phyloP scores from a whole-genome alignment of 257 asterid genomes.

The Capsicum pubescens region DNA sequence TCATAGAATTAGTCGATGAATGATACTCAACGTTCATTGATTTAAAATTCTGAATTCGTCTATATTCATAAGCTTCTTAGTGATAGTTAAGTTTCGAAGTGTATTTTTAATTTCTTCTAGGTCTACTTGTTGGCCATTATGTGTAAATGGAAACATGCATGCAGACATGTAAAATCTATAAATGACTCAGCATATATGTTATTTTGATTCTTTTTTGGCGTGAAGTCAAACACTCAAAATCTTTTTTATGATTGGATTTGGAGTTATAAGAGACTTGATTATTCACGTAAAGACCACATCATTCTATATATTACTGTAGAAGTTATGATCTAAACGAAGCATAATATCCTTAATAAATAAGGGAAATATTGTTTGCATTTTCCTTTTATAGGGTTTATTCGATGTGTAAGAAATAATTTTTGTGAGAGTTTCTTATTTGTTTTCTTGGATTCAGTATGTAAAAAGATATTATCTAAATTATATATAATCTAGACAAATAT shows the following conservation, averaged over 20 bases:
- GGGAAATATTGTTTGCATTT: background rate
- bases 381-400: background rate
- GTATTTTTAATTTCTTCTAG: background rate
- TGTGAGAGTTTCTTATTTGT: too few relatives aligned
- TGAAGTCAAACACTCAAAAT: background rate
- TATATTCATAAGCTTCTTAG: background rate
- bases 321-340: background rate
- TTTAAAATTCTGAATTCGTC: background rate
- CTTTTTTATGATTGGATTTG: background rate
- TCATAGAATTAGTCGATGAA: background rate
- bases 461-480: too few relatives aligned
- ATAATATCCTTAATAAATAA: background rate
- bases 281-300: background rate
- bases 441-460: too few relatives aligned
- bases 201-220: slow-evolving; percentile 2
- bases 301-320: background rate
- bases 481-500: too few relatives aligned
- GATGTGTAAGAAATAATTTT: too few relatives aligned
- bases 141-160: background rate
- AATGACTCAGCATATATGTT: slow-evolving; percentile 6
- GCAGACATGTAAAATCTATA: slow-evolving; percentile 8
- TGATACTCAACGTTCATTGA: background rate
- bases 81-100: background rate
- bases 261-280: background rate
- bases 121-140: slow-evolving; percentile 14